These are phyloP conservation scores for Epichloe sylvatica DNA, from an alignment of 2,329 filamentous ascomycete genomes.

Conservation along the genomic window DNA sequence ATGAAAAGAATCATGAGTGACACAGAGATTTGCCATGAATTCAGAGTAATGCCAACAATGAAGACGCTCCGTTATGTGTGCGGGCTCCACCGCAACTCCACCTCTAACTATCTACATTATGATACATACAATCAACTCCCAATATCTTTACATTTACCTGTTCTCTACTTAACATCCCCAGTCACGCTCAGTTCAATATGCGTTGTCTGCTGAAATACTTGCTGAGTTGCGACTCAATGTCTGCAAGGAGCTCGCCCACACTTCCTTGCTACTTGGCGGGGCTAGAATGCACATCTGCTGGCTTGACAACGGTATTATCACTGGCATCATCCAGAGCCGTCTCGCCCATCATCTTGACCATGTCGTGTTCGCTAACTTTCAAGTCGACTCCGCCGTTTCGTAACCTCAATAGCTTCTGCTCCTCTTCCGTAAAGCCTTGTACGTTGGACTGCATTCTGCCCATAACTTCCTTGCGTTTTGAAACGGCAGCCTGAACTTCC, in stretches of 20 bases:
- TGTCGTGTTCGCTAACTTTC: constrained; percentile 22
- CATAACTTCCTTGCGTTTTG: constrained; percentile 23
- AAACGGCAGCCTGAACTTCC: constrained; percentile 17
- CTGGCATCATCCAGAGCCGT: constrained; percentile 5
- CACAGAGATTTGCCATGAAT: too few species aligned
- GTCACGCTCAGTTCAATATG: constrained; percentile 14
- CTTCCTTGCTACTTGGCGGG: not conserved
- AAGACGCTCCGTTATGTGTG: too few species aligned
- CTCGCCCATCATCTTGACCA: constrained; percentile 20
- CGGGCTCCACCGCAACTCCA: too few species aligned
- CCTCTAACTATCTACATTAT: not conserved
- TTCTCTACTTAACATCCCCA: not conserved
- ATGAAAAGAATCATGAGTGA: too few species aligned
- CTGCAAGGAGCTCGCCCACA: constrained; percentile 3
- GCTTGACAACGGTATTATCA: not conserved
- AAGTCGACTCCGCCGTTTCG: constrained; percentile 13
- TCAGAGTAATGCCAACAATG: too few species aligned
- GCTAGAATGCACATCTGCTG: not conserved
- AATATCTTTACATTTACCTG: constrained; percentile 1
- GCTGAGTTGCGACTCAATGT: constrained; percentile 10
- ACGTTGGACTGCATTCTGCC: constrained; percentile 21
- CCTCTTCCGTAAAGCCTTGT: constrained; percentile 24
- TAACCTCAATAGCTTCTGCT: constrained; percentile 20
- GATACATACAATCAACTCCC: not conserved
- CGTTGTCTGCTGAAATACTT: constrained; percentile 5